phyloP scores from a whole-genome alignment of 2,329 filamentous ascomycete species.

The Aureobasidium sp. region DNA sequence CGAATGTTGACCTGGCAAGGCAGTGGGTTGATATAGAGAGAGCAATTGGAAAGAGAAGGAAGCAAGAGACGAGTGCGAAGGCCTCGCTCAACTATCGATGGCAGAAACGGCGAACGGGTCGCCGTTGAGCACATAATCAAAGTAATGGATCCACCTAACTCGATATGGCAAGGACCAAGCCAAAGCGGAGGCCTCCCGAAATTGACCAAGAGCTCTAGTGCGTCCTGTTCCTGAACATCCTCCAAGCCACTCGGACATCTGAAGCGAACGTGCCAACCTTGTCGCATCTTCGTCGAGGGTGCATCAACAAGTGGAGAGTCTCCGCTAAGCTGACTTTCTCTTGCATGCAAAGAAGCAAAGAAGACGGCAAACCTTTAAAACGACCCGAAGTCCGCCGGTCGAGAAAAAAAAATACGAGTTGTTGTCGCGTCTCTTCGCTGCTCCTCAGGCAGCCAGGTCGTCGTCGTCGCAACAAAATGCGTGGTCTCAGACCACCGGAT shows the following conservation, averaged over 20 bases:
- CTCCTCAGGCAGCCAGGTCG: conserved; percentile 4
- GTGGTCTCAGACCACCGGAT: not conserved
- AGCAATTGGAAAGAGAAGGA: not conserved
- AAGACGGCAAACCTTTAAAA: not conserved
- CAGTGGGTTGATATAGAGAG: conserved; percentile 2
- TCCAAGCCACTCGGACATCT: conserved; percentile 2
- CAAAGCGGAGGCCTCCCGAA: not conserved
- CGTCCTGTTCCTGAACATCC: conserved; percentile 6
- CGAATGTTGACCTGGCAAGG: not conserved
- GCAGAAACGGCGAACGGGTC: conserved; percentile 4
- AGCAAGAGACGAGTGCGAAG: not conserved
- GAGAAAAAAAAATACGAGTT: not conserved
- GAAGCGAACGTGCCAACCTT: conserved; percentile 10
- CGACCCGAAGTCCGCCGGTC: not conserved
- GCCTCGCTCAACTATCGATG: conserved; percentile 7
- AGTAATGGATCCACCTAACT: not conserved
- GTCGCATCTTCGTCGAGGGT: no score
- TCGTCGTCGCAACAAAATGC: conserved; percentile 6
- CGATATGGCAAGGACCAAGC: not conserved
- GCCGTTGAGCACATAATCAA: conserved; percentile 8
- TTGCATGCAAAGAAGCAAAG: conserved; percentile 2
- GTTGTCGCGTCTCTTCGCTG: not conserved
- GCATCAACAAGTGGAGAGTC: not conserved
- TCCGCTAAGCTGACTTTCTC: not conserved
- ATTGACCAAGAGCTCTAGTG: conserved; percentile 1